A percentile compares a stretch with the other conserved stretches of the same genome.
Evolutionary conservation across 768 basidiomycete species (phyloP).

Genomic region (Tylopilus cervinicoccineus): DNA sequence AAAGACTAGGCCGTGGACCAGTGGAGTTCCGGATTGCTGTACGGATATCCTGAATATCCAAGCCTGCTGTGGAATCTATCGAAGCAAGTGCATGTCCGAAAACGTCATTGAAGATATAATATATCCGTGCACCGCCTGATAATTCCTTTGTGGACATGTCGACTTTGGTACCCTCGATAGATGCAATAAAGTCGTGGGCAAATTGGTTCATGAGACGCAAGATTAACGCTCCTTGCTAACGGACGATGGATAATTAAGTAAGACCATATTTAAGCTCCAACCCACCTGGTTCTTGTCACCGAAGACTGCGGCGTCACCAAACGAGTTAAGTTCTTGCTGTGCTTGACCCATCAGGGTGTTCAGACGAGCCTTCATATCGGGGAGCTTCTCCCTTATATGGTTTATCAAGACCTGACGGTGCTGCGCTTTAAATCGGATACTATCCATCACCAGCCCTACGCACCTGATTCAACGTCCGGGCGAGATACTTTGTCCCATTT

Average conservation of each 20-base stretch:
- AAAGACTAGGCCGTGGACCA: slow-evolving; percentile 91
- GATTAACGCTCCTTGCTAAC: slow-evolving; percentile 79
- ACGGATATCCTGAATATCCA: slow-evolving; percentile 92
- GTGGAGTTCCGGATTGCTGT: slow-evolving; percentile 99
- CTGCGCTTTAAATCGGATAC: neutral
- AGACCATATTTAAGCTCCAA: neutral
- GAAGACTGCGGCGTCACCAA: slow-evolving; percentile 88
- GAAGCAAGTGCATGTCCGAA: slow-evolving; percentile 89
- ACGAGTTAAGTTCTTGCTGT: slow-evolving; percentile 95
- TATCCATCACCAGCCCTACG: slow-evolving; percentile 16
- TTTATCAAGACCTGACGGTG: slow-evolving; percentile 84
- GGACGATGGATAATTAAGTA: slow-evolving; percentile 13
- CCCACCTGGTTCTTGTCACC: slow-evolving; percentile 83
- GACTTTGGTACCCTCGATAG: slow-evolving; percentile 94
- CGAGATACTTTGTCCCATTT: slow-evolving; percentile 94
- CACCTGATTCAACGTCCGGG: slow-evolving; percentile 92
- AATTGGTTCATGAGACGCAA: slow-evolving; percentile 98
- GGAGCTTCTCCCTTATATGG: slow-evolving; percentile 97
- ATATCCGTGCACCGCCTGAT: slow-evolving; percentile 95
- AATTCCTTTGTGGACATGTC: slow-evolving; percentile 98
- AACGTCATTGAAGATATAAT: slow-evolving; percentile 99
- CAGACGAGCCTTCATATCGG: slow-evolving; percentile 97
- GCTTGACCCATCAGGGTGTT: slow-evolving; percentile 99
- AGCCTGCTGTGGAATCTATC: slow-evolving; percentile 86
- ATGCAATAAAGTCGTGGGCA: slow-evolving; percentile 93